Percentiles rank a stretch among this genome's conserved stretches.
phyloP scores from a whole-genome alignment of 768 basidiomycete species.

The Amyloporia xantha region DNA sequence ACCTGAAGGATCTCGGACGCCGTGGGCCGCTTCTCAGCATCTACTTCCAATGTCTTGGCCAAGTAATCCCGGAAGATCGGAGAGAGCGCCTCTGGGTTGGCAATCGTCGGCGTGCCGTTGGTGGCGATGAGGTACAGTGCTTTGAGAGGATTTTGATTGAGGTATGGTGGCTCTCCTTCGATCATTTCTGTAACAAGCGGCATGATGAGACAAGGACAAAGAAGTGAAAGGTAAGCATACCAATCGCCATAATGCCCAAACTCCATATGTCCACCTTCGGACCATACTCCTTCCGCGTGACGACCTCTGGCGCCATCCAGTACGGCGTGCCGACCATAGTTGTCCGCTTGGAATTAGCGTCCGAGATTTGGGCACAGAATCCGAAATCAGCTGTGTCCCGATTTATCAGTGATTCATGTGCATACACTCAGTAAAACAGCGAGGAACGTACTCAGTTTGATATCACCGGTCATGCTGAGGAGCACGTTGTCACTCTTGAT shows the following conservation, averaged over 20 bases:
- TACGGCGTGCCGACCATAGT: slow-evolving; percentile 99
- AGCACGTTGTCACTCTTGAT: slow-evolving; percentile 99
- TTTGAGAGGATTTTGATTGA: slow-evolving; percentile 94
- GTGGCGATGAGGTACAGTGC: slow-evolving; percentile 97
- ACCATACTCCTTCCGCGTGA: slow-evolving; percentile 95
- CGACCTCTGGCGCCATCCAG: slow-evolving; percentile 99
- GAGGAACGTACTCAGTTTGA: slow-evolving; percentile 84
- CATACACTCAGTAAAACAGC: neutral
- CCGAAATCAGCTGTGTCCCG: slow-evolving; percentile 80
- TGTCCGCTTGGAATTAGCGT: slow-evolving; percentile 85
- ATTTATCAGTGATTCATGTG: neutral
- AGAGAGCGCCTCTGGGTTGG: slow-evolving; percentile 77
- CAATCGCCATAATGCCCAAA: slow-evolving; percentile 94
- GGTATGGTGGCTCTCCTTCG: slow-evolving; percentile 93
- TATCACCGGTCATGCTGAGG: slow-evolving; percentile 87
- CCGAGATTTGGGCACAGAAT: slow-evolving; percentile 96
- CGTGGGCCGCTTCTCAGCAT: slow-evolving; percentile 88
- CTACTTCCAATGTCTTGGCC: slow-evolving; percentile 83
- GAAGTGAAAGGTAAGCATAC: slow-evolving; percentile 34
- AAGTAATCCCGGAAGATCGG: slow-evolving; percentile 86
- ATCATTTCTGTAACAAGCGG: slow-evolving; percentile 72
- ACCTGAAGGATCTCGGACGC: slow-evolving; percentile 79
- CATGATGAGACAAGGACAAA: neutral
- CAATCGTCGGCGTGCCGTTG: slow-evolving; percentile 94
- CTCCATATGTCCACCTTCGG: slow-evolving; percentile 99